Conservation (phyloP, 345 rosid species). For the Salix arbutifolia region DNA sequence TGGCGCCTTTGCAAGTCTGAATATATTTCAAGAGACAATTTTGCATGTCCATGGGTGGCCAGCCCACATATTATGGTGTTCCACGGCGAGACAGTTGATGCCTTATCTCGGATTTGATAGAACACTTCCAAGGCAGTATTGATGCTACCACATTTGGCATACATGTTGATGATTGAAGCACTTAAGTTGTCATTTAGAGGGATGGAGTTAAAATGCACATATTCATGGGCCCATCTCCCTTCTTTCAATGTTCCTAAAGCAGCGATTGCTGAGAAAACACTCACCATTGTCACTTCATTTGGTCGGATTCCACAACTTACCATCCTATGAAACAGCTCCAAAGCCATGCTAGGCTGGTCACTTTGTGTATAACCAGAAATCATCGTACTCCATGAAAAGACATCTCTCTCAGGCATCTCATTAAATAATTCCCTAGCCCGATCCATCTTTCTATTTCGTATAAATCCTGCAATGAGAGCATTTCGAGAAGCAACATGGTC, state of each 20-base stretch:
- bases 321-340: constrained; percentile 59
- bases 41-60: constrained; percentile 64
- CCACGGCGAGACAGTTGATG: constrained; percentile 65
- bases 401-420: constrained; percentile 63
- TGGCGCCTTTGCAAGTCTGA: constrained; percentile 41
- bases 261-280: constrained; percentile 70
- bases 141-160: constrained; percentile 85
- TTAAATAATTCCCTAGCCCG: constrained; percentile 52
- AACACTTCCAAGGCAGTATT: constrained; percentile 55
- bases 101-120: constrained; percentile 37
- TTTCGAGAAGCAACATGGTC: constrained; percentile 62
- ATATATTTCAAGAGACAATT: constrained; percentile 51
- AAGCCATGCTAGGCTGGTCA: constrained; percentile 46
- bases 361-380: constrained; percentile 65
- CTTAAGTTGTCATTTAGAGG: constrained; percentile 56
- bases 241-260: constrained; percentile 51
- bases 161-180: constrained; percentile 86
- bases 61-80: constrained; percentile 76
- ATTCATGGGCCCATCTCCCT: constrained; percentile 62
- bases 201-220: constrained; percentile 38
- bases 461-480: constrained; percentile 60
- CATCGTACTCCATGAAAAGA: constrained; percentile 77
- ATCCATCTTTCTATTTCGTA: constrained; percentile 55
- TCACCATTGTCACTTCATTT: constrained; percentile 72
- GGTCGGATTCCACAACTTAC: constrained; percentile 48